A percentile compares a stretch with the other conserved stretches of the same genome.
These are phyloP conservation scores for Schrenkiella parvula DNA, from an alignment of 345 rosid species.

Conservation along the genomic window DNA sequence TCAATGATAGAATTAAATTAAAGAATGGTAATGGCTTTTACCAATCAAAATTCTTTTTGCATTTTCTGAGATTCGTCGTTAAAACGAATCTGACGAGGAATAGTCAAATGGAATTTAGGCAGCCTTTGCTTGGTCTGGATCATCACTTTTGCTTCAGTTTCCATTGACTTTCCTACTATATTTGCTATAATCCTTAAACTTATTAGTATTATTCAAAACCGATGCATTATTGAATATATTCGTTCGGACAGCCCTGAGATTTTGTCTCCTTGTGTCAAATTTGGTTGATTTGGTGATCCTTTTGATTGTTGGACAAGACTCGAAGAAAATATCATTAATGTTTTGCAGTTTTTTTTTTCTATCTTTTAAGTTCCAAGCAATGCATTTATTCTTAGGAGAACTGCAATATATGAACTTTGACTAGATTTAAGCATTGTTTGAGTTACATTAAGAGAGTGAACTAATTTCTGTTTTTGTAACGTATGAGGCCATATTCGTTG, in stretches of 20 bases:
- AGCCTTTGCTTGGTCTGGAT: slow-evolving; percentile 11
- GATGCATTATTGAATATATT: slow-evolving; percentile 2
- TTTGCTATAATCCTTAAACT: not conserved
- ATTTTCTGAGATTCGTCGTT: not conserved
- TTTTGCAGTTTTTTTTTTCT: not conserved
- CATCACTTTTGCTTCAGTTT: slow-evolving; percentile 8
- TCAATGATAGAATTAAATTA: not conserved
- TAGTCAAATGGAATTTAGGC: slow-evolving; percentile 16
- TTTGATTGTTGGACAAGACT: not conserved
- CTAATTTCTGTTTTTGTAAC: slow-evolving; percentile 5
- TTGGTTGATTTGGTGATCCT: not conserved
- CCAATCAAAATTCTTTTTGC: not conserved
- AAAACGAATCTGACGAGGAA: slow-evolving; percentile 6
- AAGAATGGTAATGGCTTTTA: not conserved
- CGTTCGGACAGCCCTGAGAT: not conserved
- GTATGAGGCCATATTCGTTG: not conserved
- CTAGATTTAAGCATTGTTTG: not conserved
- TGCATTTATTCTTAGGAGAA: not conserved
- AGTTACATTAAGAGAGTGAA: not conserved
- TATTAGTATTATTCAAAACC: not conserved
- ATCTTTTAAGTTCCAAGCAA: not conserved
- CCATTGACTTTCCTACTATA: slow-evolving; percentile 8
- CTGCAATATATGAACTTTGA: slow-evolving; percentile 16
- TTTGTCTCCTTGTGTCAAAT: slow-evolving; percentile 8
- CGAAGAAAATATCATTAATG: slow-evolving; percentile 2